phyloP scores from a whole-genome alignment of 208 protist species.

The Vickermania spadyakhi region DNA sequence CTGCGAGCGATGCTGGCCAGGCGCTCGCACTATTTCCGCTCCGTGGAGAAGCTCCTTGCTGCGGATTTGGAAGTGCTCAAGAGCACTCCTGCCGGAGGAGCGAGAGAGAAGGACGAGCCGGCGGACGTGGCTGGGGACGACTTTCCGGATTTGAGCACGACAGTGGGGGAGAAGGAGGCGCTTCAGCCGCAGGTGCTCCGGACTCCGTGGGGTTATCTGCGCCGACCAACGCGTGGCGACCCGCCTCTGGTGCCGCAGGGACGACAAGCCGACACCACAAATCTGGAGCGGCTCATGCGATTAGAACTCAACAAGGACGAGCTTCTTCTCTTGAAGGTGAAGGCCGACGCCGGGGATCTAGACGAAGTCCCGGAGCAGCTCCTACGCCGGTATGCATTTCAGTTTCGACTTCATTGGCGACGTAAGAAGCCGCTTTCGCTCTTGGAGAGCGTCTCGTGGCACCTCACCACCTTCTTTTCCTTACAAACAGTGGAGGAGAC shows the following conservation, averaged over 20 bases:
- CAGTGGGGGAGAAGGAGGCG: slow-evolving; percentile 25
- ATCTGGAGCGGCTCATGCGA: slow-evolving; percentile 47
- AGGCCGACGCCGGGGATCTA: slow-evolving; percentile 47
- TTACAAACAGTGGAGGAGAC: slow-evolving; percentile 9
- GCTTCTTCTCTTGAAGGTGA: slow-evolving; percentile 48
- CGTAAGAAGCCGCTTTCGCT: slow-evolving; percentile 55
- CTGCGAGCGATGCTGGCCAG: slow-evolving; percentile 76
- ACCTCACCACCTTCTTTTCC: slow-evolving; percentile 57
- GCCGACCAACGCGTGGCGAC: slow-evolving; percentile 28
- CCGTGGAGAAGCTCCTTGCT: slow-evolving; percentile 65
- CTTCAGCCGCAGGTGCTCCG: slow-evolving; percentile 52
- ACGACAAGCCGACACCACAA: slow-evolving; percentile 2
- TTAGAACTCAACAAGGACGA: slow-evolving; percentile 51
- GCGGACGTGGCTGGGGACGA: not conserved
- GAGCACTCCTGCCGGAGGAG: not conserved
- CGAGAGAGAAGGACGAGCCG: not conserved
- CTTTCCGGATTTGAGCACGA: slow-evolving; percentile 31
- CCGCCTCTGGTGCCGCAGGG: not conserved
- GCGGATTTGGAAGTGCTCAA: slow-evolving; percentile 51
- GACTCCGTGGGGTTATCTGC: slow-evolving; percentile 82
- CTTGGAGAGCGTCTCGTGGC: slow-evolving; percentile 75
- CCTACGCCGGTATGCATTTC: slow-evolving; percentile 80
- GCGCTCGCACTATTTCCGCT: slow-evolving; percentile 79
- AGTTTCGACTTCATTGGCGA: slow-evolving; percentile 76
- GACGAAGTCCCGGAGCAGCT: slow-evolving; percentile 77